These are phyloP conservation scores for Penicillium sp. DNA, from an alignment of 2,329 filamentous ascomycete species.

Conservation along the genomic window DNA sequence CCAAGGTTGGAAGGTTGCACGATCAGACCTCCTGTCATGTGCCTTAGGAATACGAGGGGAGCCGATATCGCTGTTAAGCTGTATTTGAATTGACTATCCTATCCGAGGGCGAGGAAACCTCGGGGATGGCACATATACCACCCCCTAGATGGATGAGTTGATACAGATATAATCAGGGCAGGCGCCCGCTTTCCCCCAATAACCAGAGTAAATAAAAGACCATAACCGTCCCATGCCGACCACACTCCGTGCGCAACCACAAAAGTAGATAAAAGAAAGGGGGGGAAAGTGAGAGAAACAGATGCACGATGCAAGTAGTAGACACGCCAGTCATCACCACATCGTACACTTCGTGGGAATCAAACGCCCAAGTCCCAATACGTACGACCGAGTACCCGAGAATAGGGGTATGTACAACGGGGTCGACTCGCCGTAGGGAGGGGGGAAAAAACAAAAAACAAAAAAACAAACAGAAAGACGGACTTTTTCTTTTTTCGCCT, in stretches of 20 bases:
- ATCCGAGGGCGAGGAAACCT: neutral
- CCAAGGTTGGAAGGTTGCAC: neutral
- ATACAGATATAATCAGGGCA: conserved; percentile 12
- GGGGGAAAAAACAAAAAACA: too few species aligned
- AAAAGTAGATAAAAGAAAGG: conserved; percentile 18
- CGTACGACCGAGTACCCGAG: conserved; percentile 22
- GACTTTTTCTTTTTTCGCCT: conserved; percentile 31
- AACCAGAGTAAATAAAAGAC: conserved; percentile 17
- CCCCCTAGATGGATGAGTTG: conserved; percentile 11
- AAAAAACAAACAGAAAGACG: conserved; percentile 23
- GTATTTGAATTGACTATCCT: conserved; percentile 12
- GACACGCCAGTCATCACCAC: conserved; percentile 21
- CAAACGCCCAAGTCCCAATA: conserved; percentile 17
- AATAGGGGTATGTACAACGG: conserved; percentile 24
- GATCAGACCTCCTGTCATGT: neutral
- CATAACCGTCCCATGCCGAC: conserved; percentile 29
- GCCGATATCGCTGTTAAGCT: conserved; percentile 8
- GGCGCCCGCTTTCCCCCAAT: conserved; percentile 1
- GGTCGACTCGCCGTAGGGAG: conserved; percentile 22
- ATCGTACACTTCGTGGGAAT: conserved; percentile 27
- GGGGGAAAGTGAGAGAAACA: conserved; percentile 21
- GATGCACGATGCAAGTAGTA: conserved; percentile 20
- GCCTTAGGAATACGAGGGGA: neutral
- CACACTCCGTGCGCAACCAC: conserved; percentile 31
- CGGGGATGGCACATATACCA: conserved; percentile 2